phyloP scores from a whole-genome alignment of 495 filamentous ascomycete genomes.

The Penicillium lagena region DNA sequence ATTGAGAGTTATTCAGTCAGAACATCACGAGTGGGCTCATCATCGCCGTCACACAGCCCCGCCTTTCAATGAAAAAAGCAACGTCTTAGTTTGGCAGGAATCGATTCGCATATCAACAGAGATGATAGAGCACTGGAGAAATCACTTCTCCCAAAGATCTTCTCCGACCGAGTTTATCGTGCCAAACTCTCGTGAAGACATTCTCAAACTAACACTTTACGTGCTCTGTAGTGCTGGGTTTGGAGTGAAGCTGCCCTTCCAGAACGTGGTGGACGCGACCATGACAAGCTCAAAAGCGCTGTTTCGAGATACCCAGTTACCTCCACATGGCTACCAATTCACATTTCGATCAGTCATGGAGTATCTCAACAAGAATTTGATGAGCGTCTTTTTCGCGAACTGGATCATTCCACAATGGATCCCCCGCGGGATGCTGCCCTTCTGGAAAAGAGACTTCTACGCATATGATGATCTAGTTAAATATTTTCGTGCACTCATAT shows the following conservation, averaged over 20 bases:
- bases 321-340: constrained; percentile 11
- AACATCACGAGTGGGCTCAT: constrained; percentile 37
- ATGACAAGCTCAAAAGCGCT: constrained; percentile 1
- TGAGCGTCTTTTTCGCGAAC: constrained; percentile 5
- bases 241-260: constrained; percentile 23
- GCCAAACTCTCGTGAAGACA: constrained; percentile 22
- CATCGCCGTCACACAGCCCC: constrained; percentile 35
- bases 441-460: constrained; percentile 10
- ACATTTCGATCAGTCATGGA: constrained; percentile 12
- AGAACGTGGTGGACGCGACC: background rate
- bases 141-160: constrained; percentile 2
- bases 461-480: constrained; percentile 9
- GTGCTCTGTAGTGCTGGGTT: constrained; percentile 39
- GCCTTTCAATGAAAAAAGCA: constrained; percentile 45
- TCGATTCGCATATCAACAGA: constrained; percentile 15
- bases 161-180: background rate
- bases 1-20: constrained; percentile 10
- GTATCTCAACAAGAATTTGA: constrained; percentile 10
- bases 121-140: constrained; percentile 30
- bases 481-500: constrained; percentile 9
- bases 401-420: constrained; percentile 11
- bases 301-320: constrained; percentile 10
- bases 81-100: constrained; percentile 38
- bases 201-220: constrained; percentile 36
- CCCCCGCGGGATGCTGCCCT: constrained; percentile 7